Conservation (phyloP, 2,329 filamentous ascomycete genomes). For the Alternaria consortialis region DNA sequence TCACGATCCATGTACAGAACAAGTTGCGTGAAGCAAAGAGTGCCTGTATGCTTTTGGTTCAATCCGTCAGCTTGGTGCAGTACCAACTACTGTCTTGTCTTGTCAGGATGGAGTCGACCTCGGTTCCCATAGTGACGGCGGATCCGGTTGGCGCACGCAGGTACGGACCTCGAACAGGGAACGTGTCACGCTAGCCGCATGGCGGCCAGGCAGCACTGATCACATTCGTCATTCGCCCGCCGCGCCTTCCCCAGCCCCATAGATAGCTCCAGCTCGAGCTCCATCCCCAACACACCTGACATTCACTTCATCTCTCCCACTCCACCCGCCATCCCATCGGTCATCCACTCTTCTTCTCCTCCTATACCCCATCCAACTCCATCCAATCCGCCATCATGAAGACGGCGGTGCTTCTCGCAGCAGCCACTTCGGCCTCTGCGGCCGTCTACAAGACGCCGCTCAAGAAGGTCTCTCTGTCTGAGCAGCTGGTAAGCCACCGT, state of each 20-base stretch:
- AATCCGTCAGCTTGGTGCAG: not conserved
- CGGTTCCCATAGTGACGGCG: not conserved
- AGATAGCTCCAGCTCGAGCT: conserved; percentile 24
- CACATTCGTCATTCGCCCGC: conserved; percentile 18
- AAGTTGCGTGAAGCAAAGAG: not conserved
- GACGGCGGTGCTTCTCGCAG: conserved; percentile 79
- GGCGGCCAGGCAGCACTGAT: conserved; percentile 12
- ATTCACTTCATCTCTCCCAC: conserved; percentile 15
- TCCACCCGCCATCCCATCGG: conserved; percentile 13
- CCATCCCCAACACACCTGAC: conserved; percentile 11
- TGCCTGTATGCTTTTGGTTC: not conserved
- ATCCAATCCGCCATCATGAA: conserved; percentile 70
- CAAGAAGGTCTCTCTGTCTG: conserved; percentile 90
- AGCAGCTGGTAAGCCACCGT: conserved; percentile 80
- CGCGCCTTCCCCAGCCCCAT: conserved; percentile 21
- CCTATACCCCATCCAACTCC: conserved; percentile 5
- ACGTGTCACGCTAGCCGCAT: conserved; percentile 18
- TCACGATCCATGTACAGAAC: not conserved
- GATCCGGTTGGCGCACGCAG: conserved; percentile 1
- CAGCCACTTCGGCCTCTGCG: conserved; percentile 81
- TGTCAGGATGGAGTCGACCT: not conserved
- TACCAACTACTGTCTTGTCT: not conserved
- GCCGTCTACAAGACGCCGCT: conserved; percentile 96
- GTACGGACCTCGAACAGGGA: conserved; percentile 11
- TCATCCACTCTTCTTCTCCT: conserved; percentile 15